Conservation (phyloP, 257 asterid species). For the Nemophila menziesii region DNA sequence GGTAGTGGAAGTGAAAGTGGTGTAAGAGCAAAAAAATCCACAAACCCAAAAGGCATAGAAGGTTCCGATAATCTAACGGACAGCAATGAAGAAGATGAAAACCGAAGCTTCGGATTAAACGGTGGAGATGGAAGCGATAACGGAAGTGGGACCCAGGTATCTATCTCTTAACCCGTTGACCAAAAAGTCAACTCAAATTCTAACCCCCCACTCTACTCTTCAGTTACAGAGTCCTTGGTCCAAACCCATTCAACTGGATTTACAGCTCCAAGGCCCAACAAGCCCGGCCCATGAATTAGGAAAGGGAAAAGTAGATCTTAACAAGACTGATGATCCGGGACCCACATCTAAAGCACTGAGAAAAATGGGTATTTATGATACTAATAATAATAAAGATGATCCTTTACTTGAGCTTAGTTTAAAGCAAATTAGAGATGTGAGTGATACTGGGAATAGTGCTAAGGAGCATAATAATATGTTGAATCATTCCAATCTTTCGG, state of each 20-base stretch:
- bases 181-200: neutral
- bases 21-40: conserved; percentile 26
- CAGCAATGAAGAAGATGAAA: conserved; percentile 30
- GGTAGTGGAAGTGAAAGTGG: conserved; percentile 49
- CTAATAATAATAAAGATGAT: conserved; percentile 16
- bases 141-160: conserved; percentile 43
- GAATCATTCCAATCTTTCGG: conserved; percentile 37
- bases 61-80: conserved; percentile 20
- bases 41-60: conserved; percentile 22
- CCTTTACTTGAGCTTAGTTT: conserved; percentile 29
- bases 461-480: conserved; percentile 31
- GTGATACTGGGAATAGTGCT: conserved; percentile 21
- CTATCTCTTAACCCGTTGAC: neutral
- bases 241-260: conserved; percentile 20
- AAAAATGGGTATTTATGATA: conserved; percentile 14
- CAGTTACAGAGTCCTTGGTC: conserved; percentile 34
- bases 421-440: conserved; percentile 22
- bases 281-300: conserved; percentile 9
- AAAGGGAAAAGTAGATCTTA: conserved; percentile 13
- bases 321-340: conserved; percentile 13
- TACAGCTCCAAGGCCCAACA: conserved; percentile 14
- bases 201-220: conserved; percentile 1
- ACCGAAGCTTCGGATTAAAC: conserved; percentile 27
- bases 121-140: conserved; percentile 32
- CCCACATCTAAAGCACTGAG: conserved; percentile 14